phyloP scores from a whole-genome alignment of 2,329 filamentous ascomycete genomes.

The Pyricularia sp. region DNA sequence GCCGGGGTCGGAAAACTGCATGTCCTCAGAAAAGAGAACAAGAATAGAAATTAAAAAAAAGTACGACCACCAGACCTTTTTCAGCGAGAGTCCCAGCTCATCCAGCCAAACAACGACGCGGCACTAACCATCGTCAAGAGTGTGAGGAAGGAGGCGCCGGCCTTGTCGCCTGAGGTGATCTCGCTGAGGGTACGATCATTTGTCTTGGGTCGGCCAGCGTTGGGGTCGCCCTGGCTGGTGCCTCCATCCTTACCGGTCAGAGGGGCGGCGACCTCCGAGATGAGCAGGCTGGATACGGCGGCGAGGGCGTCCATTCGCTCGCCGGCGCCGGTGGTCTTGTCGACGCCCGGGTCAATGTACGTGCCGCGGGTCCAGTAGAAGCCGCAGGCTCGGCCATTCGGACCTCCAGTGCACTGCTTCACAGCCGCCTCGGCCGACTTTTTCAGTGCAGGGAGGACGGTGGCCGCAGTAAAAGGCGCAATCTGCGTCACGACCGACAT shows the following conservation, averaged over 20 bases:
- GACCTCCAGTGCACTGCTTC: slow-evolving; percentile 46
- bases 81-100: slow-evolving; percentile 14
- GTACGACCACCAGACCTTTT: not conserved
- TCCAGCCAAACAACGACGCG: slow-evolving; percentile 20
- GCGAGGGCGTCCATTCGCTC: slow-evolving; percentile 43
- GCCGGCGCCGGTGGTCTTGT: slow-evolving; percentile 36
- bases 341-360: slow-evolving; percentile 14
- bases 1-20: not conserved
- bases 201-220: slow-evolving; percentile 14
- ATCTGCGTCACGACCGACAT: slow-evolving; percentile 50
- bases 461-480: slow-evolving; percentile 47
- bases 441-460: slow-evolving; percentile 47
- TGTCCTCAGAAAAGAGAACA: not conserved
- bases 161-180: slow-evolving; percentile 22
- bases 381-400: slow-evolving; percentile 42
- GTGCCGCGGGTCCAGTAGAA: slow-evolving; percentile 47
- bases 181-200: not conserved
- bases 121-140: slow-evolving; percentile 20
- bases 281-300: slow-evolving; percentile 34
- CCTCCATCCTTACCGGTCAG: slow-evolving; percentile 33
- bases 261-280: slow-evolving; percentile 20
- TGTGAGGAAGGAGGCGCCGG: slow-evolving; percentile 31
- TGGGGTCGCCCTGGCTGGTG: slow-evolving; percentile 22
- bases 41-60: not conserved
- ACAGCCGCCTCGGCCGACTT: slow-evolving; percentile 51